Evolutionary conservation across 108 stramenopile species (phyloP), one percentile per base, ranked within the genome.

Genomic region (Pseudonitzschia delicatissima): DNA sequence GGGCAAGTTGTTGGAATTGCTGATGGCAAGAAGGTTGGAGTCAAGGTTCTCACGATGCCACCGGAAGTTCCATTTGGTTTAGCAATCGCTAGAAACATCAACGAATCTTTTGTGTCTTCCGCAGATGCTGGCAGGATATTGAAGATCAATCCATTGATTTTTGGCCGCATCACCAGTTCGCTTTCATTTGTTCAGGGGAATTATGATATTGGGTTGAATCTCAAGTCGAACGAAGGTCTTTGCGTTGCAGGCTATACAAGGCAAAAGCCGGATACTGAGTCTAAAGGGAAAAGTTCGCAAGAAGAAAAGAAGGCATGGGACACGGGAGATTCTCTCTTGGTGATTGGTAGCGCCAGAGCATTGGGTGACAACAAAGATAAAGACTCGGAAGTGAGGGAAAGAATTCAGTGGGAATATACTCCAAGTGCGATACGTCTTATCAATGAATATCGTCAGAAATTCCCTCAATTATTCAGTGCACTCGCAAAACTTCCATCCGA

Each of bases 161-260:
- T 98, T 44, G 94, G 90, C 0, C 93, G 90, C 70, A 73, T 98
- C 29, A 85, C 87, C 12, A 94, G 96, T 18, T 86, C 73, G 49
- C 69, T 94, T 49, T 80, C 76, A 45, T 85, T 96, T 67, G 88
- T 86, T 44, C 96, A 87, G 26, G 95, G 87, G 13, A 71, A 77
- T 32, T 89, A 86, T 67, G 96, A 98, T 75, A 77, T 96, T 61
- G 97, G 97, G n/a, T 68, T 98, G 62, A 96, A 98, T 68, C 76
- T 98, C 32, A 96, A 92, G 76, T 87, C 91, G 37, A 69, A 63
- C 28, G 85, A 95, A 20, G 85, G 82, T 15, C 68, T 82, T 26
- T 93, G 83, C 58, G 90, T 97, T 58, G 79, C 93, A 8, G 98
- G 96, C 9, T 98, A 96, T 69, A 90, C 91, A 0, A 70, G 95